Evolutionary conservation across 306 rosid species (phyloP), one percentile per base, ranked within the genome.

Genomic region (Bauhinia variegata): DNA sequence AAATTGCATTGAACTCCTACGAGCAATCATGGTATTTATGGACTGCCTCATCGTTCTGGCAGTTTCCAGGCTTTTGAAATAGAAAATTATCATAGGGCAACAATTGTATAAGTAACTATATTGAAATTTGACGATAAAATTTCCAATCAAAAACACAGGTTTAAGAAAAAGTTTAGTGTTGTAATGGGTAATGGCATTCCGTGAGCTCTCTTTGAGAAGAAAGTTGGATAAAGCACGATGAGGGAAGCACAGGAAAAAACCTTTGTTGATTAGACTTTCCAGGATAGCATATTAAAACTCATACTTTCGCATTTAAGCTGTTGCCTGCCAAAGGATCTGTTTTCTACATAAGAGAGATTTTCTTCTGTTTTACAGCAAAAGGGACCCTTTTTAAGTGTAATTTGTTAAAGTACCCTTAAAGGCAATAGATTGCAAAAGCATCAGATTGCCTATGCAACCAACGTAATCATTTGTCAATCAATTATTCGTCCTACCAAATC

Each of bases 381-480:
- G 43, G 67, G 74, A 1, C 28, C 65, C 63, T 47, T 70, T 59
- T 42, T 1, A 36, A 36, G 0, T 36, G 41, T 36, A 23, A 23
- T 23, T 23, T 23, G 28, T 23, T 23, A 23, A 23, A 2, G 28
- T 23, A 23, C 28, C 2, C 28, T 23, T n/a, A 47, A 69, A 14
- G 30, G 31, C 69, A 53, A 7, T n/a, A n/a, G n/a, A n/a, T n/a
- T n/a, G 11, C 34, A 33, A 60, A 53, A 11, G 73, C 60, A 39
- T 38, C 55, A 49, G 39, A 63, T n/a, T 67, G 72, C 44, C 51
- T 34, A 62, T 41, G 70, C 33, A 68, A n/a, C 34, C 33, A 68
- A n/a, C 34, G 52, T 59, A 76, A 80, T 80, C 79, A 80, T 76
- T 68, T 33, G 49, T 63, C 48, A 67, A 80, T 80, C 52, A 81